Evolutionary conservation across 495 filamentous ascomycete species (phyloP).

Genomic region (Aspergillus cristatus): DNA sequence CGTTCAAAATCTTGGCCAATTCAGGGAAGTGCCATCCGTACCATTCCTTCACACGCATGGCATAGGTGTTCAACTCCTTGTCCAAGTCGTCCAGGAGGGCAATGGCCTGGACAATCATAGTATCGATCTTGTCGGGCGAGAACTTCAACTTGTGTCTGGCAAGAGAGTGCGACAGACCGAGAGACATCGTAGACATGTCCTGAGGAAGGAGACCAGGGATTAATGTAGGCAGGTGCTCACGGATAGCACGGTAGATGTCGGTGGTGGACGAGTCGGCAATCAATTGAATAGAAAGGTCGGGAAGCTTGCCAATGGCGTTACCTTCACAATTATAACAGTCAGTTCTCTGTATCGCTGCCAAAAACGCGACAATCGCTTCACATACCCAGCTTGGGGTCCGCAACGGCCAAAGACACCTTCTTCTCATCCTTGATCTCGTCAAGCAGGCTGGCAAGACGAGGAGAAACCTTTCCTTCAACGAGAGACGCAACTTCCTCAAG

Average conservation of each 20-base stretch:
- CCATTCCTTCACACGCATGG: constrained; percentile 99
- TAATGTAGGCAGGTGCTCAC: constrained; percentile 77
- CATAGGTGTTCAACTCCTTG: constrained; percentile 97
- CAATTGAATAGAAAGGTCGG: constrained; percentile 71
- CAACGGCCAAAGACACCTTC: constrained; percentile 90
- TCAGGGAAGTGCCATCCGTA: constrained; percentile 99
- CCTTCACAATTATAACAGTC: constrained; percentile 29
- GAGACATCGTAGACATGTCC: constrained; percentile 83
- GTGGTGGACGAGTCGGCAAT: constrained; percentile 78
- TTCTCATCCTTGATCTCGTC: constrained; percentile 94
- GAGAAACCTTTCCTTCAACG: constrained; percentile 92
- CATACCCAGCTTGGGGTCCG: constrained; percentile 84
- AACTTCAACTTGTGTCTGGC: constrained; percentile 99
- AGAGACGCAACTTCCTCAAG: constrained; percentile 81
- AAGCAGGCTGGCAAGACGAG: constrained; percentile 71
- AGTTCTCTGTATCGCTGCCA: not conserved
- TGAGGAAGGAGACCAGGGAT: constrained; percentile 81
- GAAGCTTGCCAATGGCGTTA: constrained; percentile 85
- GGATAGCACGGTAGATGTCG: constrained; percentile 89
- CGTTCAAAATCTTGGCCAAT: constrained; percentile 90
- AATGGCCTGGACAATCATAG: constrained; percentile 98
- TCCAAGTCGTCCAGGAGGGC: constrained; percentile 89
- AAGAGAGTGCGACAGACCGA: constrained; percentile 93
- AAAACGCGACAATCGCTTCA: constrained; percentile 4
- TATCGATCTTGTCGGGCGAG: constrained; percentile 97